Conservation (phyloP, 495 filamentous ascomycete genomes). For the Tirmania nivea region DNA sequence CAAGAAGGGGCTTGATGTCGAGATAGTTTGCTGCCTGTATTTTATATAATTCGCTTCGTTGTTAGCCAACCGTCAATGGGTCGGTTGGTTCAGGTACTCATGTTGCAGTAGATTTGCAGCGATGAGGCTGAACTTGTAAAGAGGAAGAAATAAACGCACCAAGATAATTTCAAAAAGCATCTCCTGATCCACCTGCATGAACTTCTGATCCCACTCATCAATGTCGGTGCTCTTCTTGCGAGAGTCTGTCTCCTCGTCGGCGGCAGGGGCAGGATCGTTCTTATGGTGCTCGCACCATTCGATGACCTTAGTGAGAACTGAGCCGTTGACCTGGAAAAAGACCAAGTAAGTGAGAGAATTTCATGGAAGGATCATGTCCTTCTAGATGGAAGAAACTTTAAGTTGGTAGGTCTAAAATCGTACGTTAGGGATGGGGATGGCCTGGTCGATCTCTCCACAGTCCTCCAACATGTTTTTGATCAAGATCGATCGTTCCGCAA, state of each 20-base stretch:
- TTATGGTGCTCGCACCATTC: constrained; percentile 96
- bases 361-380: too few relatives aligned
- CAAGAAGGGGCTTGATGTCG: constrained; percentile 61
- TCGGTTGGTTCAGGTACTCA: too few relatives aligned
- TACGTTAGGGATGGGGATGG: constrained; percentile 77
- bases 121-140: too few relatives aligned
- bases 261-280: constrained; percentile 50
- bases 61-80: too few relatives aligned
- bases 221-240: constrained; percentile 98
- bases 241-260: constrained; percentile 76
- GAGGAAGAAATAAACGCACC: constrained; percentile 31
- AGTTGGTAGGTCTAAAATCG: constrained; percentile 17
- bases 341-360: background rate
- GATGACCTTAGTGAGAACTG: constrained; percentile 81
- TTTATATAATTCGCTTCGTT: background rate
- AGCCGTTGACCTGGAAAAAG: constrained; percentile 55
- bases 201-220: constrained; percentile 99
- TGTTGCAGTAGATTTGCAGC: too few relatives aligned
- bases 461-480: constrained; percentile 98
- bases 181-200: constrained; percentile 99
- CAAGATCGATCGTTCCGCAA: constrained; percentile 77
- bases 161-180: constrained; percentile 99
- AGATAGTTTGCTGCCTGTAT: constrained; percentile 49
- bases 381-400: too few relatives aligned
- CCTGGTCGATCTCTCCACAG: constrained; percentile 45